A percentile compares a stretch with the other conserved stretches of the same genome.
phyloP scores from a whole-genome alignment of 192 early-diverging fungal genomes.

The Chytriomyces sp. region DNA sequence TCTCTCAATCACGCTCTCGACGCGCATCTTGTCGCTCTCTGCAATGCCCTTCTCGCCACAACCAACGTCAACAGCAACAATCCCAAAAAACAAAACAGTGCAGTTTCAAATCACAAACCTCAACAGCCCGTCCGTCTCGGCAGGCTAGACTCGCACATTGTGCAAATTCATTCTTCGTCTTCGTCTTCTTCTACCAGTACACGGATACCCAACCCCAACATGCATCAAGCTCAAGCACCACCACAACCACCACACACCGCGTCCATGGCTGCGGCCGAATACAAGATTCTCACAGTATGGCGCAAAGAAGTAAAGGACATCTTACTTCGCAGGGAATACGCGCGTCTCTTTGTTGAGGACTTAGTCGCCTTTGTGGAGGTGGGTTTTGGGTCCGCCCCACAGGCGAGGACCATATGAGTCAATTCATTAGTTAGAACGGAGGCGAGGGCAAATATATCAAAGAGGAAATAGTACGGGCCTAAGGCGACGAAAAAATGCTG shows the following conservation, averaged over 20 bases:
- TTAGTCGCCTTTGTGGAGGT: slow-evolving; percentile 30
- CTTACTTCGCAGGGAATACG: slow-evolving; percentile 1
- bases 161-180: neutral
- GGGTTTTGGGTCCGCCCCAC: neutral
- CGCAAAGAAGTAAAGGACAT: slow-evolving; percentile 9
- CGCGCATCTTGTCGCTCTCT: slow-evolving; percentile 2
- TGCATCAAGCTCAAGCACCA: no score
- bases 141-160: neutral
- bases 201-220: no score
- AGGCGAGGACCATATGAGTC: neutral
- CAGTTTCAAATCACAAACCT: neutral
- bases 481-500: neutral
- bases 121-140: slow-evolving; percentile 6
- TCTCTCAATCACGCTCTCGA: slow-evolving; percentile 3
- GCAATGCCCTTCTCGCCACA: neutral
- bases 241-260: no score
- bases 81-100: neutral
- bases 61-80: neutral
- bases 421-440: neutral
- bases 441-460: neutral
- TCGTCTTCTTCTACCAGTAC: neutral
- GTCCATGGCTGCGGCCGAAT: slow-evolving; percentile 20
- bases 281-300: slow-evolving; percentile 17
- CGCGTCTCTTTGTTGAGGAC: neutral
- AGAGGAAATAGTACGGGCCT: neutral